A percentile compares a stretch with the other conserved stretches of the same genome.
These are phyloP conservation scores for Kwoniella botswanensis DNA, from an alignment of 768 basidiomycete genomes.

Conservation along the genomic window DNA sequence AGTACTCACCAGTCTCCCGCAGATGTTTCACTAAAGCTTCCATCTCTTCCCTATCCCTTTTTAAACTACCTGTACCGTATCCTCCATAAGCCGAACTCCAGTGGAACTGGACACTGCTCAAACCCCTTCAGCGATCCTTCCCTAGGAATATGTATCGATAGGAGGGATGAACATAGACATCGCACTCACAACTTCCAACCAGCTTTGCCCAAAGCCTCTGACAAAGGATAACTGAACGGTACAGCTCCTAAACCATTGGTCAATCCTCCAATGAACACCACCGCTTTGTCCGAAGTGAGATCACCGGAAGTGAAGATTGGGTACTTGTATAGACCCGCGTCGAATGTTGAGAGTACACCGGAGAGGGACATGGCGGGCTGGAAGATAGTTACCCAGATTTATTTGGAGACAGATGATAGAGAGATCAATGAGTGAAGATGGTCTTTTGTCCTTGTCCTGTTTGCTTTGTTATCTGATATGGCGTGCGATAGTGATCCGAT, in stretches of 20 bases:
- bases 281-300: slow-evolving; percentile 29
- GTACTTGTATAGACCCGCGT: slow-evolving; percentile 21
- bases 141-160: too few relatives aligned
- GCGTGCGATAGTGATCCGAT: background rate
- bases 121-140: too few relatives aligned
- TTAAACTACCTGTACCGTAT: slow-evolving; percentile 43
- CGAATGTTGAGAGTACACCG: slow-evolving; percentile 13
- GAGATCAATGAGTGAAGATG: background rate
- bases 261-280: slow-evolving; percentile 54
- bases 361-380: slow-evolving; percentile 10
- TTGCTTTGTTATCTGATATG: slow-evolving; percentile 1
- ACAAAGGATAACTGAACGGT: slow-evolving; percentile 34
- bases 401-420: background rate
- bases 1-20: slow-evolving; percentile 34
- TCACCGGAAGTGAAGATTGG: slow-evolving; percentile 49
- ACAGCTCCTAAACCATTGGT: slow-evolving; percentile 47
- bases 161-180: background rate
- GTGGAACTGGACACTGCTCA: slow-evolving; percentile 46
- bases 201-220: slow-evolving; percentile 26
- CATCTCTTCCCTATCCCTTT: slow-evolving; percentile 49
- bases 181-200: slow-evolving; percentile 52
- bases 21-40: slow-evolving; percentile 46
- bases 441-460: too few relatives aligned
- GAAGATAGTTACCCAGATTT: background rate
- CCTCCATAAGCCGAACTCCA: slow-evolving; percentile 50